Percentiles rank a stretch among this genome's conserved stretches.
Evolutionary conservation across 2,329 filamentous ascomycete genomes (phyloP).

Genomic region (Tolypocladium sp.): DNA sequence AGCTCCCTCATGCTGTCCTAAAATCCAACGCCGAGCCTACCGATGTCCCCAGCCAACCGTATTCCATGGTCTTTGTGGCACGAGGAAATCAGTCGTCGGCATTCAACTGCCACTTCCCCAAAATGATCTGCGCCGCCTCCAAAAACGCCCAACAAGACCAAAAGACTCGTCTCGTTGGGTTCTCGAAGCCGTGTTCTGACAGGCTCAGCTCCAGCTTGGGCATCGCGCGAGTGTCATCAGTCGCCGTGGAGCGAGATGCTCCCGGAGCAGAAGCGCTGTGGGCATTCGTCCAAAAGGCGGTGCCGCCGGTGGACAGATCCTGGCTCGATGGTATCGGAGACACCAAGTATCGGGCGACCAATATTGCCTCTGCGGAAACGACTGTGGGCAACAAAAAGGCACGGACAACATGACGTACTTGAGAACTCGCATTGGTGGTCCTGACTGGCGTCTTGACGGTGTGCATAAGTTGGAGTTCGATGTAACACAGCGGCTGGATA

Average conservation of each 20-base stretch:
- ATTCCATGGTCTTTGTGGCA: conserved; percentile 48
- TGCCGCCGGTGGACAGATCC: conserved; percentile 39
- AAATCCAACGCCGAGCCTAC: neutral
- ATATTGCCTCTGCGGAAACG: conserved; percentile 25
- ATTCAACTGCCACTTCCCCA: conserved; percentile 52
- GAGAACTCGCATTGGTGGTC: neutral
- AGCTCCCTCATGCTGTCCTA: conserved; percentile 15
- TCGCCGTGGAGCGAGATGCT: conserved; percentile 49
- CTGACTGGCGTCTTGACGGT: no score
- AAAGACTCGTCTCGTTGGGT: conserved; percentile 48
- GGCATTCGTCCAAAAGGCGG: conserved; percentile 42
- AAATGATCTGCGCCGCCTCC: conserved; percentile 43
- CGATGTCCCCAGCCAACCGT: conserved; percentile 14
- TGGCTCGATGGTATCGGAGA: conserved; percentile 35
- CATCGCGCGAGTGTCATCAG: conserved; percentile 54
- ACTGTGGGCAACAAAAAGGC: conserved; percentile 21
- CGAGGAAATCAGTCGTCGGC: conserved; percentile 47
- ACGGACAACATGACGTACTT: neutral
- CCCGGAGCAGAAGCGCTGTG: conserved; percentile 48
- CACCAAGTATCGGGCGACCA: conserved; percentile 19
- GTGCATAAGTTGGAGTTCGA: neutral
- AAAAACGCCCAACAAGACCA: conserved; percentile 24
- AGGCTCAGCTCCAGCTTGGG: conserved; percentile 47
- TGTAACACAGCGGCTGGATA: neutral
- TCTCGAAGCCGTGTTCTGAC: conserved; percentile 51